These are phyloP conservation scores for Boeremia lycopersici DNA, from an alignment of 2,329 filamentous ascomycete species.

Conservation along the genomic window DNA sequence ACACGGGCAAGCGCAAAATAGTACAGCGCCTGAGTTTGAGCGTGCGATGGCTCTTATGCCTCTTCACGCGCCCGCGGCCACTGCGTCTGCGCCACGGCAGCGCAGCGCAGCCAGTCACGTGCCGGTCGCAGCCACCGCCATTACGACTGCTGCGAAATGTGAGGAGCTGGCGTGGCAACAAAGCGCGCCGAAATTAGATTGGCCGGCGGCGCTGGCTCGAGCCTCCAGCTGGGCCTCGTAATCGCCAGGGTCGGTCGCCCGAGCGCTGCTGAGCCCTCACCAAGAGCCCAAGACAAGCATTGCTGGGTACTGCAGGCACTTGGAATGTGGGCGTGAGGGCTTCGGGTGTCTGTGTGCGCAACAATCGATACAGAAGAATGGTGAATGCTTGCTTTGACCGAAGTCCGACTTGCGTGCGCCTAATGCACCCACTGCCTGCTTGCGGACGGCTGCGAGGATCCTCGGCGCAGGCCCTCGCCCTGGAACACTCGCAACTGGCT, in stretches of 20 bases:
- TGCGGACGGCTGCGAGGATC: conserved; percentile 3
- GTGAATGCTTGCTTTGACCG: neutral
- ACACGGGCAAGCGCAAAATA: neutral
- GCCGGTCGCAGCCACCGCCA: conserved; percentile 14
- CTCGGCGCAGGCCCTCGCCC: conserved; percentile 6
- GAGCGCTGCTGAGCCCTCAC: conserved; percentile 8
- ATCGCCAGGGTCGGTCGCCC: conserved; percentile 19
- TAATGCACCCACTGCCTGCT: conserved; percentile 8
- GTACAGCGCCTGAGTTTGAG: neutral
- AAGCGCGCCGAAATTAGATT: conserved; percentile 22
- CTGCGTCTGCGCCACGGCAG: conserved; percentile 13
- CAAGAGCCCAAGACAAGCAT: conserved; percentile 4
- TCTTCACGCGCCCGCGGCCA: neutral
- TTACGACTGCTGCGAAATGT: conserved; percentile 15
- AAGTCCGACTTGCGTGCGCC: conserved; percentile 1
- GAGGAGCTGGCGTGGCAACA: conserved; percentile 23
- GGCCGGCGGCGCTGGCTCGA: conserved; percentile 17
- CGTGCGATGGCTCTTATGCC: conserved; percentile 1
- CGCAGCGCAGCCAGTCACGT: conserved; percentile 12
- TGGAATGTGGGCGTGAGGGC: neutral
- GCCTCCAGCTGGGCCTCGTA: conserved; percentile 16
- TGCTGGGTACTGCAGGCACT: conserved; percentile 1
- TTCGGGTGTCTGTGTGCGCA: neutral
- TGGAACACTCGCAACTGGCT: conserved; percentile 3
- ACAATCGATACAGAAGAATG: neutral